Base-by-base conservation (phyloP, 208 protist genomes). In the Novymonas esmeraldas region DNA sequence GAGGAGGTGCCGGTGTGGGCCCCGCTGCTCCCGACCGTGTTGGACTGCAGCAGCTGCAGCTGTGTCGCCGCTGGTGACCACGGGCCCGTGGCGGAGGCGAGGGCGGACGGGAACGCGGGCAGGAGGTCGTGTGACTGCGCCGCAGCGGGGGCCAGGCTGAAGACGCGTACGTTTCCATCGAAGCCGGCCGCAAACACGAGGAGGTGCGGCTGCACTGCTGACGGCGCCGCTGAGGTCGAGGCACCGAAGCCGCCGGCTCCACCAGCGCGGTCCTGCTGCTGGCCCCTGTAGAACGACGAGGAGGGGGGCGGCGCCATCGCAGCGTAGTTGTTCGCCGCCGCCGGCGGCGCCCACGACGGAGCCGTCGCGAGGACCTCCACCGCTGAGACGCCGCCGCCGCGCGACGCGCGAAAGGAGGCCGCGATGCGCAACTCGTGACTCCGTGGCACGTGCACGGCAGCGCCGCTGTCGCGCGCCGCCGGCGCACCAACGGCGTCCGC, bases 101-200 rank as follows among this genome's bases (percentile, higher is more conserved):
- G 14, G 7, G 14, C 45, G 28, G 31, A 24, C 24, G 52, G 46
- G 29, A 49, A 26, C 24, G n/a, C 41, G 4, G 67, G 28, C 16
- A 24, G 26, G 9, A 49, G 11, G 10, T 36, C 14, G 28, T 9
- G 31, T n/a, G 44, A 20, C 42, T 6, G 22, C 20, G 22, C n/a
- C 24, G 34, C 20, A 26, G 14, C 16, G 31, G 46, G 28, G 13
- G 69, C 28, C 9, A 92, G 33, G 13, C 61, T 63, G 66, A 92
- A 90, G 49, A 91, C 60, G 11, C 86, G 85, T 45, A 90, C 86
- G 60, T 87, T 80, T 24, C 79, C 84, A 49, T 93, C 84, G 18
- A 81, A 56, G 28, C 81, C 73, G 9, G 70, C 86, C 13, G 85
- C 78, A 36, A 92, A 49, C 9, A 94, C 38, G 49, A 73, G 67